phyloP scores from a whole-genome alignment of 2,329 filamentous ascomycete genomes.

The Fusarium anguioides region DNA sequence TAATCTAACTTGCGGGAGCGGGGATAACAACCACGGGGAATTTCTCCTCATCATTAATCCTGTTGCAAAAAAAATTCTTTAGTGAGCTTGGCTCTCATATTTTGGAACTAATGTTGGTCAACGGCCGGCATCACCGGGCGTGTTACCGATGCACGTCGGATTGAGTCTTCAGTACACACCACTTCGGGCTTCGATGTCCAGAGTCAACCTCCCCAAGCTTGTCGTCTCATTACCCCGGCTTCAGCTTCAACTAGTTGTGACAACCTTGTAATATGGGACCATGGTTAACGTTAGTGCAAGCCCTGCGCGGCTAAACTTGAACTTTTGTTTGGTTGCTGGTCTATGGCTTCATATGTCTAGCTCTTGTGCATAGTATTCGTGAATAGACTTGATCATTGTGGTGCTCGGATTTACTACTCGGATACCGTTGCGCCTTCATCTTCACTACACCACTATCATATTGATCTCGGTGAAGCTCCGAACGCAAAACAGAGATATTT shows the following conservation, averaged over 20 bases:
- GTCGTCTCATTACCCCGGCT: slow-evolving; percentile 22
- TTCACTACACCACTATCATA: background rate
- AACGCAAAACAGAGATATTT: background rate
- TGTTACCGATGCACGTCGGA: slow-evolving; percentile 4
- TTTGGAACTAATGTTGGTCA: background rate
- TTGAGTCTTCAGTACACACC: slow-evolving; percentile 2
- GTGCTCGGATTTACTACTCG: background rate
- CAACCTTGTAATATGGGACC: background rate
- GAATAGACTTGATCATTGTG: background rate
- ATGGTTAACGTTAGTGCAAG: slow-evolving; percentile 17
- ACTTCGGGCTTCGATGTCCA: slow-evolving; percentile 33
- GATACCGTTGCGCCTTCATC: background rate
- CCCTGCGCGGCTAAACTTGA: slow-evolving; percentile 13
- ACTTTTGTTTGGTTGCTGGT: slow-evolving; percentile 4
- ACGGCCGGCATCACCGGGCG: background rate
- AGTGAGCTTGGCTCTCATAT: background rate
- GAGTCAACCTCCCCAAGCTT: slow-evolving; percentile 17
- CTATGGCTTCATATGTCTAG: background rate
- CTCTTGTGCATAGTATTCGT: background rate
- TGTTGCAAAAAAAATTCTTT: background rate
- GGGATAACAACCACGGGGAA: slow-evolving; percentile 24
- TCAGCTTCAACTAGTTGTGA: background rate
- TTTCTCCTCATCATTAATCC: slow-evolving; percentile 13
- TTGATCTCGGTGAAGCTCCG: slow-evolving; percentile 32
- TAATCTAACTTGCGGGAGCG: slow-evolving; percentile 36